Evolutionary conservation across 768 basidiomycete species (phyloP).

Genomic region (Phaeolepiota aurea): DNA sequence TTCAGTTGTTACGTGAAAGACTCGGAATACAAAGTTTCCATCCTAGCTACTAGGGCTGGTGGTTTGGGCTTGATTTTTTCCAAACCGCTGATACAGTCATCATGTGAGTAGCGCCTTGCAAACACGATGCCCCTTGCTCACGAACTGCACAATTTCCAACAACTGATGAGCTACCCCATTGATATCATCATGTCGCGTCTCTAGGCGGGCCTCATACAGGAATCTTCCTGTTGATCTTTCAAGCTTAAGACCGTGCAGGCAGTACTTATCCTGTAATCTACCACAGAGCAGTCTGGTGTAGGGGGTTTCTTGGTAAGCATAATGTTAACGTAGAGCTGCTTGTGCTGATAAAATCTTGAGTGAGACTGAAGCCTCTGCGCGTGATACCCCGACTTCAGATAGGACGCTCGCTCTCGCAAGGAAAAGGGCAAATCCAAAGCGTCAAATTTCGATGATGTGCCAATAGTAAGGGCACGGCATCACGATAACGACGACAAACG

Average conservation of each 20-base stretch:
- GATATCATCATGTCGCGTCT: too few relatives aligned
- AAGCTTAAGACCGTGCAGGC: conserved; percentile 99
- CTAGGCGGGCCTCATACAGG: too few relatives aligned
- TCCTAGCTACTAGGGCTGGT: conserved; percentile 89
- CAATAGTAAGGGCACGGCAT: too few relatives aligned
- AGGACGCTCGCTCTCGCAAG: conserved; percentile 53
- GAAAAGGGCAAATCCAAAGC: conserved; percentile 55
- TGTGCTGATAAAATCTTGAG: conserved; percentile 35
- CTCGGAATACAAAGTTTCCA: conserved; percentile 86
- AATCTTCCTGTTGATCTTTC: conserved; percentile 98
- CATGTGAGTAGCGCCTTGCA: conserved; percentile 50
- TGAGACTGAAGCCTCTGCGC: conserved; percentile 51
- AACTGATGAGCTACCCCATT: conserved; percentile 42
- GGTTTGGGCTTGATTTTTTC: conserved; percentile 89
- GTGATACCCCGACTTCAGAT: conserved; percentile 60
- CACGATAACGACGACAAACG: too few relatives aligned
- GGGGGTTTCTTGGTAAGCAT: conserved; percentile 84
- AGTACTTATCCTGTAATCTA: conserved; percentile 92
- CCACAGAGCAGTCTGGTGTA: conserved; percentile 96
- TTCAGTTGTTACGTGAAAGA: conserved; percentile 74
- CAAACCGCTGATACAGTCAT: conserved; percentile 96
- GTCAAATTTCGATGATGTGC: conserved; percentile 39
- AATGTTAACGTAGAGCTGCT: too few relatives aligned
- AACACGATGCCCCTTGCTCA: conserved; percentile 3
- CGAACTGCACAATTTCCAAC: conserved; percentile 30